These are phyloP conservation scores for Citrus glauca DNA, from an alignment of 345 rosid species.

Conservation along the genomic window DNA sequence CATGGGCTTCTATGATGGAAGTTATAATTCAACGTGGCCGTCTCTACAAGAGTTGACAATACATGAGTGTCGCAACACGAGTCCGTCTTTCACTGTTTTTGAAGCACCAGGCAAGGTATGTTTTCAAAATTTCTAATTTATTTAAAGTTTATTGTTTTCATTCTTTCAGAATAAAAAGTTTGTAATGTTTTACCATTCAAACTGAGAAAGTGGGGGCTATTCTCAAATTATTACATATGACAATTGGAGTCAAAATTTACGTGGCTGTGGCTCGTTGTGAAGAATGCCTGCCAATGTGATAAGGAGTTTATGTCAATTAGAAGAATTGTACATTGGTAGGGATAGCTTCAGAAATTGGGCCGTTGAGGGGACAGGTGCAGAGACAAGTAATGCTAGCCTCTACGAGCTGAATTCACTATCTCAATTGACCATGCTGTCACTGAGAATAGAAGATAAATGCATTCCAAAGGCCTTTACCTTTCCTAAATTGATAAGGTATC, in stretches of 20 bases:
- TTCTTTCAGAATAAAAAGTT: too few relatives aligned
- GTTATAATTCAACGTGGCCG: not conserved
- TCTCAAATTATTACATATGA: too few relatives aligned
- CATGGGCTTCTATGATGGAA: not conserved
- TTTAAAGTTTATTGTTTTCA: too few relatives aligned
- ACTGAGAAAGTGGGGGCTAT: too few relatives aligned
- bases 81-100: too few relatives aligned
- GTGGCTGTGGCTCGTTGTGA: too few relatives aligned
- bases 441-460: accelerated
- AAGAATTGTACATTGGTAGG: not conserved
- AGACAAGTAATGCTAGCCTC: not conserved
- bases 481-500: not conserved
- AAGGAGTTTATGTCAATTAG: not conserved
- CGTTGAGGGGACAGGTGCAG: not conserved
- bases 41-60: not conserved
- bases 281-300: conserved; percentile 1
- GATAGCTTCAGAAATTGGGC: too few relatives aligned
- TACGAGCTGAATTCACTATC: not conserved
- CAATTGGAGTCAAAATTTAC: too few relatives aligned
- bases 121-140: not conserved
- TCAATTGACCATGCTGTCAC: not conserved
- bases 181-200: too few relatives aligned
- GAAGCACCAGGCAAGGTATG: not conserved
- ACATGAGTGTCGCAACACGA: accelerated
- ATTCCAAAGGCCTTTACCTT: not conserved